Evolutionary conservation across 2,329 filamentous ascomycete species (phyloP), one percentile per base, ranked within the genome.

Genomic region (Aspergillus tubingensis): DNA sequence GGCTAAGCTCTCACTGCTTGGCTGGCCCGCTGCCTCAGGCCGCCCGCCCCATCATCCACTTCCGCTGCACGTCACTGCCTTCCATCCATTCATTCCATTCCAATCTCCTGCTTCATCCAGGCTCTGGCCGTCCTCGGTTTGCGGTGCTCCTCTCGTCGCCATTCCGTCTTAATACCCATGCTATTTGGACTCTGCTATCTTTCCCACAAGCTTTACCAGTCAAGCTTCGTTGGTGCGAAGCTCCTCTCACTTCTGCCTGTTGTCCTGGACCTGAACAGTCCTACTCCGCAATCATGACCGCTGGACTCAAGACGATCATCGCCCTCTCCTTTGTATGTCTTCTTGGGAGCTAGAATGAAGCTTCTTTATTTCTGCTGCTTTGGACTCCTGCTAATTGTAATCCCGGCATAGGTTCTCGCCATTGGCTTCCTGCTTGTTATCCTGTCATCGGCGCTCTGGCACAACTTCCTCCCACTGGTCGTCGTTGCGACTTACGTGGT

Each of bases 391-490:
- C 58, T 65, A 32, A 55, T 56, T 6, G 19, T 2, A 36, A 8
- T 38, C 47, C 44, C 4, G 13, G 1, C 54, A 48, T 65, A 91
- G 88, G 84, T 99, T 76, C 92, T 99, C 67, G 95, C 95, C 70
- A 95, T 99, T 72, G 95, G 95, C 71, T 99, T 99, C 82, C 91
- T 99, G 72, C 92, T 99, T 69, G 95, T 98, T 70, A 99, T 99
- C 79, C 91, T 99, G 72, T 97, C 93, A 65, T 96, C 93, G 76
- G 95, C 95, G 54, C 87, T 99, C 68, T 99, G 90, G 86, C 86
- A 94, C 76, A 91, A 92, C 79, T 99, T 96, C 86, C 91, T 95
- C 72, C 92, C 95, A 58, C 87, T 99, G 65, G 87, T 98, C 66
- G 95, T 99, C 69, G 95, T 99, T 65, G 94, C 88, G 69, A 98